Evolutionary conservation across 352 stramenopile species (phyloP).

Genomic region (Phytophthora hibernalis): DNA sequence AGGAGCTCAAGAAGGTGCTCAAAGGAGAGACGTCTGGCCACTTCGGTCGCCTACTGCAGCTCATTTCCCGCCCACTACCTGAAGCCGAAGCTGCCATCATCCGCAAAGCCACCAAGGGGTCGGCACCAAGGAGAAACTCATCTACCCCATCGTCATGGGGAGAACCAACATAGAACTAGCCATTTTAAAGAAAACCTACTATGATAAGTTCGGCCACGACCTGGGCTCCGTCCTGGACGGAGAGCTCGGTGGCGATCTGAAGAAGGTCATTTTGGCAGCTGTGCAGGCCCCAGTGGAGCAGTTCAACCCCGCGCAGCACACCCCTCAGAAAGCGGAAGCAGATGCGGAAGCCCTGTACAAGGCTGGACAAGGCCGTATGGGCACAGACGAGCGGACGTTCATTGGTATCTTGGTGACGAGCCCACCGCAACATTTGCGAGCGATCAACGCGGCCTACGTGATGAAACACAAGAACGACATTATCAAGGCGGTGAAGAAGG

Average conservation of each 20-base stretch:
- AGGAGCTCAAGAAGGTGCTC: slow-evolving; percentile 62
- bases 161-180: slow-evolving; percentile 74
- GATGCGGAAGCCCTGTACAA: slow-evolving; percentile 75
- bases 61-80: slow-evolving; percentile 61
- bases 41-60: slow-evolving; percentile 69
- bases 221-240: slow-evolving; percentile 61
- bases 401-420: slow-evolving; percentile 64
- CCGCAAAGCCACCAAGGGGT: slow-evolving; percentile 72
- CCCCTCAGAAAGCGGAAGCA: slow-evolving; percentile 54
- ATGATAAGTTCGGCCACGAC: slow-evolving; percentile 64
- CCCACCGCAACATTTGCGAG: slow-evolving; percentile 63
- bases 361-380: slow-evolving; percentile 69
- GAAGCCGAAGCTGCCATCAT: slow-evolving; percentile 75
- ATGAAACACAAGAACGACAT: slow-evolving; percentile 75
- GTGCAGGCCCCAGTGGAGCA: slow-evolving; percentile 62
- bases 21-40: slow-evolving; percentile 73
- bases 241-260: slow-evolving; percentile 76
- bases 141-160: slow-evolving; percentile 72
- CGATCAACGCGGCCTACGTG: slow-evolving; percentile 61
- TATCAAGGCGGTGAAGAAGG: slow-evolving; percentile 70
- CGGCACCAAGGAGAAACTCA: slow-evolving; percentile 75
- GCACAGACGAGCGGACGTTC: slow-evolving; percentile 73
- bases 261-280: slow-evolving; percentile 74
- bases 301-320: slow-evolving; percentile 71
- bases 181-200: slow-evolving; percentile 86